Evolutionary conservation across 1,139 yeast genomes (phyloP), one percentile per base, ranked within the genome.

Genomic region (Barnettozyma hawaiiensis): DNA sequence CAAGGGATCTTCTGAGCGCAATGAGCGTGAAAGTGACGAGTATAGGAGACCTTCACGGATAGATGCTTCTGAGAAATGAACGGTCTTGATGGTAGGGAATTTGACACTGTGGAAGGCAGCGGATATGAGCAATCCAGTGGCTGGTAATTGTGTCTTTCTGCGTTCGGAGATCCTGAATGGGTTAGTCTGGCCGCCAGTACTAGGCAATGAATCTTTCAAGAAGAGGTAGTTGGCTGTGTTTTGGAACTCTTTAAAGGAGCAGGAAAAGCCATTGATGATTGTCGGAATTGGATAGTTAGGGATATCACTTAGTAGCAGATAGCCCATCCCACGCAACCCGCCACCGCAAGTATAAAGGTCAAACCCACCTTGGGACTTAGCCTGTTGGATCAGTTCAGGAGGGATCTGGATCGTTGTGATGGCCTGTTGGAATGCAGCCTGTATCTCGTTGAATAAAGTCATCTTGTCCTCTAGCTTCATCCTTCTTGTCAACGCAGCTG

Each of bases 1-100:
- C 14, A 81, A 55, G 6, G 89, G 89, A 51, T 81, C 87, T 54
- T 79, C 80, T 7, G 71, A 61, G 43, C 81, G 70, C 28, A 78
- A 67, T 29, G 68, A 69, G 18, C 69, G 63, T 15, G 84, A 76
- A 29, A 81, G 63, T 52, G 72, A 71, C 11, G 81, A 76, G 55
- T 76, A 81, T 31, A 81, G 54, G 1, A 78, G 78, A 45, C 87
- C 87, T 62, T 81, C 87, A 50, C 87, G 69, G 18, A 81, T 80
- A 45, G 85, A 85, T 47, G 85, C 86, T 55, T 81, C 85, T 45
- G 80, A 72, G 57, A 81, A 81, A 50, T 78, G 74, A 22, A 81
- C 71, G 3, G 80, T 73, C 48, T 75, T 75, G 33, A 79, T 67
- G 31, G 64, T 65, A n/a, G 85, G 85, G 33, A 78, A 59, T 1